Base-by-base conservation (phyloP, 805 yeast species). In the Suhomyces pyralidae region DNA sequence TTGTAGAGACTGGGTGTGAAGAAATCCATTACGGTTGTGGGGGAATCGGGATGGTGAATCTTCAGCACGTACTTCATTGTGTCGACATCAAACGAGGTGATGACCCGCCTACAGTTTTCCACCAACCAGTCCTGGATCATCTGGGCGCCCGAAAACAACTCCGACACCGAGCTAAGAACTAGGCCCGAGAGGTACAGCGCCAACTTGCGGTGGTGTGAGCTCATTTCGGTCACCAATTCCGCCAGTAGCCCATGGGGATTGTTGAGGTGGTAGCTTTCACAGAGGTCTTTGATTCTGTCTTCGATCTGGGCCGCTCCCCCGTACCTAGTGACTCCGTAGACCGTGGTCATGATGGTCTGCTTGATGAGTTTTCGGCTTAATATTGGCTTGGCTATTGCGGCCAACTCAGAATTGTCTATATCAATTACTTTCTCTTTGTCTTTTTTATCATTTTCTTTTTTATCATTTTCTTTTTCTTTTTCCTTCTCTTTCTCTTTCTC, bases 261-360 rank as follows among this genome's bases (percentile, higher is more conserved):
- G 20, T n/a, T 26, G 36, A 19, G 42, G 7, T 19, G n/a, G 24
- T 17, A 19, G 20, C 22, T 61, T 15, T 61, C 60, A 5, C 68
- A 49, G 6, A 63, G 46, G 5, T 63, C 69, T 40, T 62, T 56
- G 22, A 68, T 57, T 42, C 62, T 52, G 26, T 55, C 59, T 3
- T 56, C 28, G n/a, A 76, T 64, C 56, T 76, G 80, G 8, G 50
- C 47, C 1, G 62, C 53, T 1, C 74, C 79, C 0, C 80, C 80
- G 57, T 49, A 67, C 1, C 46, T 38, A 0, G 79, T 75, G 2
- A 76, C 79, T 0, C 80, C 79, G 55, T 76, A 76, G 0, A 76
- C 80, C 4, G 74, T 69, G 5, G 80, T 76, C 80, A 76, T 76
- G 5, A 74, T 71, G 1, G 79, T 74, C 48, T 73, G 72, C 56